Evolutionary conservation across 106 monocot genomes (phyloP).

Genomic region (Vanilla planifolia): DNA sequence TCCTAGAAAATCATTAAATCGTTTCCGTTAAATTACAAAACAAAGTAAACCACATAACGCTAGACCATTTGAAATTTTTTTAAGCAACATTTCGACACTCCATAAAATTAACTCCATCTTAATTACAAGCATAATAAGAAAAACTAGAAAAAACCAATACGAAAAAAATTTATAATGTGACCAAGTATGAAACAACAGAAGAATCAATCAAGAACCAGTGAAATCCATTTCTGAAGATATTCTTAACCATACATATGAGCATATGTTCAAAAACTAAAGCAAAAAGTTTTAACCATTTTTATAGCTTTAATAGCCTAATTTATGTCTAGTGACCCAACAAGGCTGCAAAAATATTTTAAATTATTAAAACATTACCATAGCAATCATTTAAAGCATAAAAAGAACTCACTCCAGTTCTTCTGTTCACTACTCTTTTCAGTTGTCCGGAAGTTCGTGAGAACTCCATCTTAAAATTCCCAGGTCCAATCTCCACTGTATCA

Average conservation of each 20-base stretch:
- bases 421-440: slow-evolving; percentile 42
- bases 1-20: too few species aligned
- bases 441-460: slow-evolving; percentile 59
- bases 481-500: slow-evolving; percentile 54
- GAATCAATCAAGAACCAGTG: neutral
- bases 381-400: neutral
- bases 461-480: slow-evolving; percentile 58
- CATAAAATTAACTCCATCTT: neutral
- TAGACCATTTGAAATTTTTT: neutral
- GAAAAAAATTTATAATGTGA: neutral
- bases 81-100: neutral
- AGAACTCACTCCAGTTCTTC: slow-evolving; percentile 51
- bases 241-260: neutral
- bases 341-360: neutral
- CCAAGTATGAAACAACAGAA: neutral
- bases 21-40: too few species aligned
- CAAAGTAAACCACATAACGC: neutral
- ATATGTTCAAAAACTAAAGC: neutral
- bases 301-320: neutral
- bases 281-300: neutral
- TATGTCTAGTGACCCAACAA: neutral
- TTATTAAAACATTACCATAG: neutral
- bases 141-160: neutral
- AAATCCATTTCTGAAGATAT: neutral
- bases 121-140: neutral